phyloP scores from a whole-genome alignment of 257 asterid genomes.

The Lithospermum erythrorhizon region DNA sequence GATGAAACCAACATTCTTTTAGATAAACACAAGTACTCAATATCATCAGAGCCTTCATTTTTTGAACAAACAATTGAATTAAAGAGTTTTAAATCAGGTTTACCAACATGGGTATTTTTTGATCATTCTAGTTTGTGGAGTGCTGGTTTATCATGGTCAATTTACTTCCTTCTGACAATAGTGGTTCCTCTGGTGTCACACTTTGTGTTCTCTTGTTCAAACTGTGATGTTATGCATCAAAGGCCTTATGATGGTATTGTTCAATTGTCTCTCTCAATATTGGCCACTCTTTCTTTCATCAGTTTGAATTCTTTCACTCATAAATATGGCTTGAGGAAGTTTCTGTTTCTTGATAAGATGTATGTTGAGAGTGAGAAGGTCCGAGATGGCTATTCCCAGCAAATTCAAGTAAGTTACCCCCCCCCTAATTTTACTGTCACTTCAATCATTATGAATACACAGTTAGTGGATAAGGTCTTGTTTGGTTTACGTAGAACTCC shows the following conservation, averaged over 20 bases:
- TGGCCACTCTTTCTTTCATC: slow-evolving; percentile 54
- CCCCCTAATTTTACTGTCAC: background rate
- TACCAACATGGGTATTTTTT: slow-evolving; percentile 59
- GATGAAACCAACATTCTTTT: slow-evolving; percentile 15
- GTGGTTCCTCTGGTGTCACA: slow-evolving; percentile 70
- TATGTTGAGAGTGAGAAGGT: slow-evolving; percentile 60
- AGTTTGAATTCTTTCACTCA: slow-evolving; percentile 60
- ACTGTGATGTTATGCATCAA: slow-evolving; percentile 49
- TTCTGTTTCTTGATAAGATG: slow-evolving; percentile 69
- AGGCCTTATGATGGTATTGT: slow-evolving; percentile 56
- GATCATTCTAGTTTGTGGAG: slow-evolving; percentile 64
- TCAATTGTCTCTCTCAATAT: slow-evolving; percentile 59
- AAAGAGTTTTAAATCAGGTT: slow-evolving; percentile 43
- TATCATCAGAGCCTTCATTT: slow-evolving; percentile 11
- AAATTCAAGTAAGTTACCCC: slow-evolving; percentile 50
- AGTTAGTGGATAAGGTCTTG: too few relatives aligned
- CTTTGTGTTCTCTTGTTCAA: slow-evolving; percentile 47
- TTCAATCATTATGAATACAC: too few relatives aligned
- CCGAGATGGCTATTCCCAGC: slow-evolving; percentile 48
- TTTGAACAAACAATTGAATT: slow-evolving; percentile 26
- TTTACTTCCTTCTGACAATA: slow-evolving; percentile 57
- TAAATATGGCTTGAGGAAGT: slow-evolving; percentile 58
- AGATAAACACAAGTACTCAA: slow-evolving; percentile 12
- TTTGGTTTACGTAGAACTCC: too few relatives aligned
- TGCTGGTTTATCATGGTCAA: slow-evolving; percentile 71